Evolutionary conservation across 163 green algal species (phyloP), one percentile per base, ranked within the genome.

Genomic region (Coccomyxa subellipsoidea): DNA sequence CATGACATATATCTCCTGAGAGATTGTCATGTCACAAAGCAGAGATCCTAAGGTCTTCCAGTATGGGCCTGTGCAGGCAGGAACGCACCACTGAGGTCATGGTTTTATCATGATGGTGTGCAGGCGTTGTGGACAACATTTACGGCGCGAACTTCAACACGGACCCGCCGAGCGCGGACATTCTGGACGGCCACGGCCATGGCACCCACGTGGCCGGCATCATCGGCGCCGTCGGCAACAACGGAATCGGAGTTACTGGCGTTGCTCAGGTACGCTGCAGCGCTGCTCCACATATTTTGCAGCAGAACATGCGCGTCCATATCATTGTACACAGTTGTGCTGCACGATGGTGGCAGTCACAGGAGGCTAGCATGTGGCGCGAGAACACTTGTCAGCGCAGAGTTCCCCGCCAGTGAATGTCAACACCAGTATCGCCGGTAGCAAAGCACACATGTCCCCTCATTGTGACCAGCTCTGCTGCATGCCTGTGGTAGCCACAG

Each of bases 131-230:
- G 35, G 88, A 90, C 79, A 82, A 91, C 76, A 81, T 89, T 23
- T 83, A 85, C 29, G 88, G 85, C 59, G 84, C 80, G 31, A 81
- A 85, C 83, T 90, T 90, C 71, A 54, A 81, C 1, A 71, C 88
- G 32, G 80, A 81, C 69, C 37, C 34, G 9, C 86, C 34, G 7
- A 80, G 21, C 6, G 82, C 69, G 79, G 39, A 83, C 37, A 38
- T 40, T 38, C 78, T 84, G 70, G 91, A 94, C 77, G 81, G 86
- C 59, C 85, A 90, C 32, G 87, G 84, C 1, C 92, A 95, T 72
- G 92, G 92, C 47, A 95, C 88, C 18, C 82, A 87, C 73, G 88
- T 95, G 6, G 88, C 90, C 0, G 89, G 89, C 4, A 82, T 91
- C 47, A 84, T 93, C 1, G 89, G 87, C 6, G 89, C 82, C 34